Conservation (phyloP, 371 early-diverging fungal species). For the Syncephalastrum racemosum region DNA sequence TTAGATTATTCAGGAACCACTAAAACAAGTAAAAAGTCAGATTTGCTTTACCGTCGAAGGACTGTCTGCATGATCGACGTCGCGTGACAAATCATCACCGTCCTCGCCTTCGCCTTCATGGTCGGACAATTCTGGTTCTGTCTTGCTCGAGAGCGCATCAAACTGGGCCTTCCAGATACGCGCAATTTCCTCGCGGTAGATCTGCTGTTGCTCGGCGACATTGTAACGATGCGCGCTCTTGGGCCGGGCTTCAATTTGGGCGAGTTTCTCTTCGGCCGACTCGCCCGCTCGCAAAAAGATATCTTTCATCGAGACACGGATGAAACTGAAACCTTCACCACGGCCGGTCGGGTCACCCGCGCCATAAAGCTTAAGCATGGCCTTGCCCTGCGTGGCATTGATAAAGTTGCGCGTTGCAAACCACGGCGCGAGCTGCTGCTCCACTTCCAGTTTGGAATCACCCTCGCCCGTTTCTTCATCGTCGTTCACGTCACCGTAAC, state of each 20-base stretch:
- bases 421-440: slow-evolving; percentile 97
- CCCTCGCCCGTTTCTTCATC: slow-evolving; percentile 69
- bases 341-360: slow-evolving; percentile 98
- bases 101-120: slow-evolving; percentile 52
- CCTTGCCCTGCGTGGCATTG: slow-evolving; percentile 88
- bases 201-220: slow-evolving; percentile 94
- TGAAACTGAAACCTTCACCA: slow-evolving; percentile 98
- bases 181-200: slow-evolving; percentile 91
- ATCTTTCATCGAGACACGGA: slow-evolving; percentile 96
- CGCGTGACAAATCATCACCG: slow-evolving; percentile 41
- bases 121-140: slow-evolving; percentile 54
- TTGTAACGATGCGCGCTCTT: slow-evolving; percentile 90
- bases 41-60: slow-evolving; percentile 33
- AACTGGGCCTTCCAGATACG: slow-evolving; percentile 95
- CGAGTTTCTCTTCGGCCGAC: slow-evolving; percentile 78
- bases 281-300: slow-evolving; percentile 92
- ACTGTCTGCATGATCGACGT: slow-evolving; percentile 26
- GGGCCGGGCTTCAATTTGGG: slow-evolving; percentile 78
- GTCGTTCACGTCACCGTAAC: slow-evolving; percentile 72
- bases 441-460: slow-evolving; percentile 80
- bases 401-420: slow-evolving; percentile 96
- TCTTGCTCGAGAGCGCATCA: slow-evolving; percentile 57
- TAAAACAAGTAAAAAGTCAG: not conserved
- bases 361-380: slow-evolving; percentile 91
- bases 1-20: not conserved